phyloP scores from a whole-genome alignment of 305 asterid species.

The Andrographis paniculata region DNA sequence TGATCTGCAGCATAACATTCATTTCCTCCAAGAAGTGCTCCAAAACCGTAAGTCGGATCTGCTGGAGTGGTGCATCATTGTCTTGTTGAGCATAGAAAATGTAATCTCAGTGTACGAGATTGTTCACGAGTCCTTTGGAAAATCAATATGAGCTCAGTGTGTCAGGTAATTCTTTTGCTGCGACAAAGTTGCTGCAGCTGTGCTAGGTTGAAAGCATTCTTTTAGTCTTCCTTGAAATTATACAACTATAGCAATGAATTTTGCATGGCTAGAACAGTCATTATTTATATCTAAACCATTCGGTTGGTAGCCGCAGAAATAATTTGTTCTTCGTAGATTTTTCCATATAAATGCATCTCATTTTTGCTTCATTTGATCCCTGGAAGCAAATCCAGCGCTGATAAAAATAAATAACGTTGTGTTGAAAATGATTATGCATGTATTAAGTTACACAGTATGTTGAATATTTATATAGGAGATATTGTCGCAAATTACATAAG shows the following conservation, averaged over 20 bases:
- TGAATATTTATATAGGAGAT: too few species aligned
- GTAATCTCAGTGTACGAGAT: conserved; percentile 58
- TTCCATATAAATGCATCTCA: not conserved
- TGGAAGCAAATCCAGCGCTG: too few species aligned
- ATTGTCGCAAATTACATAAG: too few species aligned
- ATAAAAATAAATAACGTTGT: too few species aligned
- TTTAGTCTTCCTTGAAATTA: not conserved
- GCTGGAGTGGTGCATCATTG: conserved; percentile 92
- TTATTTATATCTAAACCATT: too few species aligned
- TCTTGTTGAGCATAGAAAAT: conserved; percentile 68
- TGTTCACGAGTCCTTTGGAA: conserved; percentile 43
- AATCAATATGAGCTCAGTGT: conserved; percentile 21
- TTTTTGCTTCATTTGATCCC: too few species aligned
- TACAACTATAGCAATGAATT: too few species aligned
- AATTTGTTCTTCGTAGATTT: not conserved
- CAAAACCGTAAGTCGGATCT: conserved; percentile 85
- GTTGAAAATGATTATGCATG: too few species aligned
- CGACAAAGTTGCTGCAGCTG: conserved; percentile 2
- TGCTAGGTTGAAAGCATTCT: not conserved
- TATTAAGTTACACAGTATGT: too few species aligned
- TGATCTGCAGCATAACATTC: conserved; percentile 97
- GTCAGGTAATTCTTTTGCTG: conserved; percentile 9
- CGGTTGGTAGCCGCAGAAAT: too few species aligned
- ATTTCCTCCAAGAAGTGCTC: conserved; percentile 96
- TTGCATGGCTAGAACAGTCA: too few species aligned